Evolutionary conservation across 129 eudicot genomes (phyloP).

Genomic region (Sambucus nigra): DNA sequence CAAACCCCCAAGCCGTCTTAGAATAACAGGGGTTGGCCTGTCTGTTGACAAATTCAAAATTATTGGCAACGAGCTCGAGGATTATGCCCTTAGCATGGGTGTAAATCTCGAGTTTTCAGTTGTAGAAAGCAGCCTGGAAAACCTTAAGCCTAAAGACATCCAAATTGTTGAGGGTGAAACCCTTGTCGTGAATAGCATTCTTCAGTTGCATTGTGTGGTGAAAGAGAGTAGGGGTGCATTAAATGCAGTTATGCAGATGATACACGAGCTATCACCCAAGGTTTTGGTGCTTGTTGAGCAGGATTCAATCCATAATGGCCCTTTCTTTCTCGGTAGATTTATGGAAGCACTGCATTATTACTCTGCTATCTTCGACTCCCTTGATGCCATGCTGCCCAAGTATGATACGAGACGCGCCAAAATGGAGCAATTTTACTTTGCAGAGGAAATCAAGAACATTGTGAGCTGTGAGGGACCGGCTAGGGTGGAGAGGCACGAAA

Average conservation of each 20-base stretch:
- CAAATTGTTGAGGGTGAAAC: constrained; percentile 42
- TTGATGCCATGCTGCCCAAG: constrained; percentile 56
- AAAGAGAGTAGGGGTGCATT: constrained; percentile 76
- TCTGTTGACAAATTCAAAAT: constrained; percentile 22
- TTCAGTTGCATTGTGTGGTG: constrained; percentile 67
- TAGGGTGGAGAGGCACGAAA: constrained; percentile 78
- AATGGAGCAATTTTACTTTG: constrained; percentile 64
- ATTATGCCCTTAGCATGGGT: constrained; percentile 39
- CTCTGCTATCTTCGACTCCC: constrained; percentile 68
- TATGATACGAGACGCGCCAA: constrained; percentile 61
- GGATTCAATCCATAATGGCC: constrained; percentile 72
- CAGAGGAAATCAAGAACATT: constrained; percentile 70
- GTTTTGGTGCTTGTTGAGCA: constrained; percentile 69
- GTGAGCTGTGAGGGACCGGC: constrained; percentile 86
- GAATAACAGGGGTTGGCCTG: constrained; percentile 68
- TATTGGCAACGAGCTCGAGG: constrained; percentile 51
- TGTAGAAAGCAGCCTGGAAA: constrained; percentile 56
- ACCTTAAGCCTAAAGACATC: constrained; percentile 47
- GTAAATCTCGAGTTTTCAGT: constrained; percentile 41
- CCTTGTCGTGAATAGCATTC: constrained; percentile 52
- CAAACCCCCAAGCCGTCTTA: constrained; percentile 37
- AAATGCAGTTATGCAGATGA: constrained; percentile 56
- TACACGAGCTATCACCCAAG: constrained; percentile 55
- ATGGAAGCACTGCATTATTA: constrained; percentile 76
- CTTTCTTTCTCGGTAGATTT: constrained; percentile 66